These are phyloP conservation scores for Sphagnurus paluster DNA, from an alignment of 1,284 basidiomycete species.

Conservation along the genomic window DNA sequence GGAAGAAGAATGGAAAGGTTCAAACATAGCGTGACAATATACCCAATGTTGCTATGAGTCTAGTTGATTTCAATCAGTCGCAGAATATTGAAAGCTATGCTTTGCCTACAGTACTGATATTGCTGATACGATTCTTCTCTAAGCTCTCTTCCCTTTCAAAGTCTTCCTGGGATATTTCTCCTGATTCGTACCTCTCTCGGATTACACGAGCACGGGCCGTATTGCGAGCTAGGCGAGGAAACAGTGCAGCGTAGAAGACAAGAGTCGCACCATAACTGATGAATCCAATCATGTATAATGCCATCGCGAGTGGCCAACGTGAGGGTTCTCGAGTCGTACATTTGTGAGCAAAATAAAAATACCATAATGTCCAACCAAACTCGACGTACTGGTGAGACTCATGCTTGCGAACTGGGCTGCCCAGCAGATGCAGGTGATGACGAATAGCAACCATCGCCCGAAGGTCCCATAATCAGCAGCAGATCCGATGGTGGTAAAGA, in stretches of 20 bases:
- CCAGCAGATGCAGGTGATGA: constrained; percentile 77
- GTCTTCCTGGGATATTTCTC: constrained; percentile 58
- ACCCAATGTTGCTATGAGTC: constrained; percentile 79
- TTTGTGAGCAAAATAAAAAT: not conserved
- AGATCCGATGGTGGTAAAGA: constrained; percentile 83
- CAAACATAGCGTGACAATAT: constrained; percentile 63
- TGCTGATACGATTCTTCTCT: constrained; percentile 84
- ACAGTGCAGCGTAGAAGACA: constrained; percentile 81
- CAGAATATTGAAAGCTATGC: constrained; percentile 10
- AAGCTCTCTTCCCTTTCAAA: constrained; percentile 78
- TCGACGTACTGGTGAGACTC: constrained; percentile 58
- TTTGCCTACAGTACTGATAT: constrained; percentile 72
- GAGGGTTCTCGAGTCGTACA: constrained; percentile 46
- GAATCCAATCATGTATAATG: constrained; percentile 80
- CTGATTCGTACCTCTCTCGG: constrained; percentile 56
- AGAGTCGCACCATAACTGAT: constrained; percentile 75
- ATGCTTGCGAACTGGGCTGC: constrained; percentile 78
- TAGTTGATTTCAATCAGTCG: constrained; percentile 26
- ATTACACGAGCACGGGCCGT: constrained; percentile 66
- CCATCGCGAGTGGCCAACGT: constrained; percentile 77
- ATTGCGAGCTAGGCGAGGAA: constrained; percentile 82
- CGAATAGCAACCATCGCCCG: constrained; percentile 74
- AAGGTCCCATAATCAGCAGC: constrained; percentile 82
- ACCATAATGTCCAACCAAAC: constrained; percentile 11
- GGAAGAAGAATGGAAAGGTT: constrained; percentile 78